Base-by-base conservation (phyloP, 371 early-diverging fungal species). In the Entomophthora muscae region DNA sequence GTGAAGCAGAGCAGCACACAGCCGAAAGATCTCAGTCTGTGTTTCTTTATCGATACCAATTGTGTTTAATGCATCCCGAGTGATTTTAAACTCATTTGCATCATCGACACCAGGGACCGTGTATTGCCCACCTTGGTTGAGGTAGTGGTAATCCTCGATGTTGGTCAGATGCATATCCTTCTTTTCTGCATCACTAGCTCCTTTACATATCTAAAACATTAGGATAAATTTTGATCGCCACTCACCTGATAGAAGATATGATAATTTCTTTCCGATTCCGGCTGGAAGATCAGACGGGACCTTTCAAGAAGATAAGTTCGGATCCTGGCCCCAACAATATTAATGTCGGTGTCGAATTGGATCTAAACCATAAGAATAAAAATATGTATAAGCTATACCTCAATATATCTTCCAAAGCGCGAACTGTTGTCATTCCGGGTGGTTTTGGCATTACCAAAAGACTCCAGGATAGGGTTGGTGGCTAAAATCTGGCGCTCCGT, bases 371-470 rank as follows among this genome's bases (percentile, higher is more conserved):
- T 53, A 21, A 58, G 31, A 65, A 30, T 22, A 54, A 63, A 27
- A 10, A 21, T 3, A 2, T 21, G 2, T 3, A 62, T 10, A 33
- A 5, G 1, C 26, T 22, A 61, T n/a, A 78, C 85, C 73, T 95
- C 93, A 63, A 98, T 92, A 76, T 94, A 98, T 82, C 99, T 98
- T 60, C 99, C 99, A 75, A 98, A 98, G 22, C 99, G 86, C 64
- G 95, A 95, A 64, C 88, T 86, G 76, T 99, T 99, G 75, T 98
- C 94, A 75, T 99, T 99, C 72, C 97, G 80, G 0, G 93, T 91
- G n/a, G 99, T 99, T 75, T 98, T 98, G 62, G 99, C 95, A 80
- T 99, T 99, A 72, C 99, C 99, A 76, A 99, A 99, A 24, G 97
- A 90, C 82, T 99, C 99, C 78, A 98, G 86, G 69, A 99, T 91